Evolutionary conservation across 192 early-diverging fungal genomes (phyloP), one percentile per base, ranked within the genome.

Genomic region (Coemansia sp.): DNA sequence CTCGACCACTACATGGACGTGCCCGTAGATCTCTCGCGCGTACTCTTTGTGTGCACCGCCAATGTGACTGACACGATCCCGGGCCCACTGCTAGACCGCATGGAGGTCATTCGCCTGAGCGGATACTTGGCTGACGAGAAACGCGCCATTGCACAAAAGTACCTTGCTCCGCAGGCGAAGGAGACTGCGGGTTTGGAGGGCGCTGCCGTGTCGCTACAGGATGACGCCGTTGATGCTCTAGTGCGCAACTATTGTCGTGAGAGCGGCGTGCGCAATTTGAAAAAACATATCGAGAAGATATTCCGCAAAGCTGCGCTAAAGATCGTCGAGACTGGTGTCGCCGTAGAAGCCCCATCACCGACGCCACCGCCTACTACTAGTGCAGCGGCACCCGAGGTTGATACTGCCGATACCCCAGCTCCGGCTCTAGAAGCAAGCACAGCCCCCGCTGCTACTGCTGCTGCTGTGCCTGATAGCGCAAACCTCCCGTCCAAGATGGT

Each of bases 1-100:
- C 88, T 99, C 65, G 98, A 99, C 84, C 98, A 99, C 81, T 99
- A 99, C 88, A 96, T 99, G 95, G 98, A 99, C 80, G 93, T 99
- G 12, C 96, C 98, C 1, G 88, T 99, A 12, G 95, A 99, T 74
- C 87, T 99, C 33, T 99, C 98, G 71, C 96, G 97, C 77, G 96
- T 99, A 3, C 85, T 99, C 36, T 99, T 99, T 88, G 96, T 99
- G 24, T 99, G 98, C 85, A 99, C 98, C 2, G 98, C 98, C 47
- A 99, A 99, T 69, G 90, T 94, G 16, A 87, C 95, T 6, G 98
- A 99, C 49, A 99, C 98, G 10, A 99, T 99, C 44, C 98, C 98
- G 4, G 95, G 89, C 9, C 98, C 98, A 44, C 87, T 99, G n/a
- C 86, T 98, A 22, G 98, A 99, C 87, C 92, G 98, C 61, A 99